A percentile compares a stretch with the other conserved stretches of the same genome.
Evolutionary conservation across 78 protist species (phyloP).

Genomic region (Planoprotostelium fungivorum): DNA sequence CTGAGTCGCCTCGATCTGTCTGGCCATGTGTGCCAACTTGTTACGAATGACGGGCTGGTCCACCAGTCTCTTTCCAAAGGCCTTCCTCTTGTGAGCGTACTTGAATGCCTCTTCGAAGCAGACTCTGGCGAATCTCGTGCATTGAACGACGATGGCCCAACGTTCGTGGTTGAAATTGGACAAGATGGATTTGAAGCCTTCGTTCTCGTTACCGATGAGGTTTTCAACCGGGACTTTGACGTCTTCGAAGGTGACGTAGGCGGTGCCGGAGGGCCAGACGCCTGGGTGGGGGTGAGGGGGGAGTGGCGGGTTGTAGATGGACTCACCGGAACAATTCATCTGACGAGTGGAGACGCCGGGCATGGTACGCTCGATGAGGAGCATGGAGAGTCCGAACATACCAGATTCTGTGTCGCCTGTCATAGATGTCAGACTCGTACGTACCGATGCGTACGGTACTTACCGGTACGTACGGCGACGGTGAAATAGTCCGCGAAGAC

Average conservation of each 20-base stretch:
- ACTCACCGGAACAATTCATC: neutral
- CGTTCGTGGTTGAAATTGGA: conserved; percentile 3
- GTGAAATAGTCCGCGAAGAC: neutral
- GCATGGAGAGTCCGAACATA: conserved; percentile 5
- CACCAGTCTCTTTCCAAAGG: conserved; percentile 10
- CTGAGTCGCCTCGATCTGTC: conserved; percentile 53
- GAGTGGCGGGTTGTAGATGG: too few species aligned
- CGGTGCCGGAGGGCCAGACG: conserved; percentile 9
- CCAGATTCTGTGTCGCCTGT: neutral
- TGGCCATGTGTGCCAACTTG: conserved; percentile 47
- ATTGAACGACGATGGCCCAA: neutral
- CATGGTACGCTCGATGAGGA: conserved; percentile 9
- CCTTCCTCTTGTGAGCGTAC: conserved; percentile 7
- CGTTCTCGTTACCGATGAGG: neutral
- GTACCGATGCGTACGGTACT: neutral
- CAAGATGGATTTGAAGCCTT: conserved; percentile 3
- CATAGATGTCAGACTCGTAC: neutral
- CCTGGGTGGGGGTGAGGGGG: too few species aligned
- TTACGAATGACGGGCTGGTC: conserved; percentile 42
- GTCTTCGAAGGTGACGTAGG: conserved; percentile 9
- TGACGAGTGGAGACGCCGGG: conserved; percentile 12
- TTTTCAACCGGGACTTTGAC: conserved; percentile 10
- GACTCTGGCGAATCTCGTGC: neutral
- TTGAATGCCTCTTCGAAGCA: conserved; percentile 10
- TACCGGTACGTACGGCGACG: conserved; percentile 13